Percentiles rank a stretch among this genome's conserved stretches.
These are phyloP conservation scores for Clarireedia hainanense DNA, from an alignment of 2,329 filamentous ascomycete genomes.

Conservation along the genomic window DNA sequence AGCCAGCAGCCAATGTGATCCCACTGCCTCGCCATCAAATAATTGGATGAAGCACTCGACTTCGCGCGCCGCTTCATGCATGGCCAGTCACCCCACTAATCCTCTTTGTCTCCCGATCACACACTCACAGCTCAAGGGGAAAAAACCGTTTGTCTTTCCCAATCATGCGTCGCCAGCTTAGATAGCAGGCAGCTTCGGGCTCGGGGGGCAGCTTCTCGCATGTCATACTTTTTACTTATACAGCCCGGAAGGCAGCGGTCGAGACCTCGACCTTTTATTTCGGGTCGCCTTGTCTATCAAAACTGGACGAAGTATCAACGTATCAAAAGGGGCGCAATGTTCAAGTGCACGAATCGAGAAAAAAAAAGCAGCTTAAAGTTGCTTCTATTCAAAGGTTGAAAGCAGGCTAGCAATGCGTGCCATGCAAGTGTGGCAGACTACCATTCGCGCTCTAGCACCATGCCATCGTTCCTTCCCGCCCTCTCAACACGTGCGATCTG, in stretches of 20 bases:
- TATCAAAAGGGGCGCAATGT: no score
- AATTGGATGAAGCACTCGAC: background rate
- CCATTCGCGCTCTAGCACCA: background rate
- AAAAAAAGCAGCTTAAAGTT: background rate
- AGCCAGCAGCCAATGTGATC: background rate
- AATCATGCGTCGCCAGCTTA: background rate
- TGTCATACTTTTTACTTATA: background rate
- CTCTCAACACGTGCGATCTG: background rate
- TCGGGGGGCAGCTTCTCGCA: no score
- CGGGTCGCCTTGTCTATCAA: no score
- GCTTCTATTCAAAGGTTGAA: background rate
- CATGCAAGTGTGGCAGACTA: slow-evolving; percentile 8
- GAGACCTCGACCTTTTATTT: background rate
- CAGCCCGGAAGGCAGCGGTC: background rate
- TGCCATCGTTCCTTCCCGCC: background rate
- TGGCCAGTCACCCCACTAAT: slow-evolving; percentile 5
- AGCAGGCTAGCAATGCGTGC: slow-evolving; percentile 1
- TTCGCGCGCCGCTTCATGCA: slow-evolving; percentile 7
- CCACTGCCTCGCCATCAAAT: background rate
- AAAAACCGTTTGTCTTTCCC: no score
- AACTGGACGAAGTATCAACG: no score
- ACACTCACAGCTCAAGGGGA: no score
- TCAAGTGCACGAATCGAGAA: background rate
- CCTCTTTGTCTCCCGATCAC: no score
- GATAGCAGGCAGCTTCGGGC: background rate